Base-by-base conservation (phyloP, 2,329 filamentous ascomycete genomes). In the Mollisiaceae sp. region DNA sequence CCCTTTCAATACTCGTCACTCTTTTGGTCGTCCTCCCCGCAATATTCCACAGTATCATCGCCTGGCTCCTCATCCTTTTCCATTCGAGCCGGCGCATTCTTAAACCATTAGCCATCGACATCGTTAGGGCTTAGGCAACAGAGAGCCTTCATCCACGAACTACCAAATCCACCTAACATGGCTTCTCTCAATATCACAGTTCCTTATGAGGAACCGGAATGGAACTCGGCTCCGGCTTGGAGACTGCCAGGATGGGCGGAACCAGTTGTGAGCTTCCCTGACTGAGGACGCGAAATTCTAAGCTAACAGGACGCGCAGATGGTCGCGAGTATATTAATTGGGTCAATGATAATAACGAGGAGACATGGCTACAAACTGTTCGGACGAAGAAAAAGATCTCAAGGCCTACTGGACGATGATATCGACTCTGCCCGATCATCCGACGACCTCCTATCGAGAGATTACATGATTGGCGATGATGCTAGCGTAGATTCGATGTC, bases 191-290 rank as follows among this genome's bases (percentile, higher is more conserved):
- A 71, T 36, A 66, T 72, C 41, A 73, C 72, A 8, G 63, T 74
- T 56, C 66, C 72, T 3, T 65, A 62, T 14, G 71, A 74, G 56
- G 73, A 76, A 43, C 74, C 73, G 9, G 62, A 76, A 65, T 76
- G 74, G 74, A 74, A 73, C 45, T 75, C 73, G 61, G 69, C 67
- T 41, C 71, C 74, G 8, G 73, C 73, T n/a, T 76, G 74, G 71
- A 71, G 65, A 64, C 62, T 77, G 38, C 75, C 75, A 9, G 72
- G 71, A 35, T 77, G 75, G 75, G 75, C 70, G 62, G 75, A 76
- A 63, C 75, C 75, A 63, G 59, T 76, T 24, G 74, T 76, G 62
- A 69, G 73, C 41, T 5, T 27, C 24, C 41, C 36, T 24, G 15
- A 39, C 47, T 22, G n/a, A 24, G 2, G 4, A 55, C 14, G 20